A percentile compares a stretch with the other conserved stretches of the same genome.
Evolutionary conservation across 2,329 filamentous ascomycete genomes (phyloP).

Genomic region (Cladorrhinum sp.): DNA sequence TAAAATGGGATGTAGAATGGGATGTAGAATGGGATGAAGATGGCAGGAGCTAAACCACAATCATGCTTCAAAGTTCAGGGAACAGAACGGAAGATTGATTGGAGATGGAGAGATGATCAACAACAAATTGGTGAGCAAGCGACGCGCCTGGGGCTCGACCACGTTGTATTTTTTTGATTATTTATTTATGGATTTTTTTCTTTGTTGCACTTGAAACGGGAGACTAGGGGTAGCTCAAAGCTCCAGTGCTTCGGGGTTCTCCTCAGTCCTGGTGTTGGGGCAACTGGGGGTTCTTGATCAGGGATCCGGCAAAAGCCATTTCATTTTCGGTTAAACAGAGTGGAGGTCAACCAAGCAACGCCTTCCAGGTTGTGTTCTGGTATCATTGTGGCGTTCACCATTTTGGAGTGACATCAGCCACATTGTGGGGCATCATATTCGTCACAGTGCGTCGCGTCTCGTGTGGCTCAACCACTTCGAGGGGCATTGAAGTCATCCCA

Average conservation of each 20-base stretch:
- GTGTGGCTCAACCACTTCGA: slow-evolving; percentile 6
- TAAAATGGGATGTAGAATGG: slow-evolving; percentile 6
- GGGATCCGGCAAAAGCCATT: slow-evolving; percentile 18
- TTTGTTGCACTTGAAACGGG: slow-evolving; percentile 13
- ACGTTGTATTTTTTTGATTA: slow-evolving; percentile 7
- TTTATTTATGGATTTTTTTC: slow-evolving; percentile 20
- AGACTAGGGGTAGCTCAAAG: slow-evolving; percentile 1
- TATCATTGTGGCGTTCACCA: not conserved
- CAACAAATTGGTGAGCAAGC: not conserved
- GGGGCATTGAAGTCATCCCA: slow-evolving; percentile 1
- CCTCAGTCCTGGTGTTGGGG: slow-evolving; percentile 1
- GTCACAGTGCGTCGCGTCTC: not conserved
- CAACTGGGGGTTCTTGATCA: slow-evolving; percentile 18
- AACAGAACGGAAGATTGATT: not conserved
- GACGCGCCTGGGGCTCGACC: slow-evolving; percentile 10
- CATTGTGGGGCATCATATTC: not conserved
- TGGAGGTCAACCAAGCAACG: not conserved
- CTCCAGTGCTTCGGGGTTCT: not conserved
- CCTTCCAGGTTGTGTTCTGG: no score
- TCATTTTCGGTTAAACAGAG: slow-evolving; percentile 11
- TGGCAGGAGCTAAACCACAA: slow-evolving; percentile 9
- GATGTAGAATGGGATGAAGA: slow-evolving; percentile 5
- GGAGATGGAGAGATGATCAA: not conserved
- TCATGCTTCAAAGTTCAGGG: slow-evolving; percentile 1
- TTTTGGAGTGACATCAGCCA: not conserved